Base-by-base conservation (phyloP, 352 stramenopile genomes). In the Aphanomyces euteiches region DNA sequence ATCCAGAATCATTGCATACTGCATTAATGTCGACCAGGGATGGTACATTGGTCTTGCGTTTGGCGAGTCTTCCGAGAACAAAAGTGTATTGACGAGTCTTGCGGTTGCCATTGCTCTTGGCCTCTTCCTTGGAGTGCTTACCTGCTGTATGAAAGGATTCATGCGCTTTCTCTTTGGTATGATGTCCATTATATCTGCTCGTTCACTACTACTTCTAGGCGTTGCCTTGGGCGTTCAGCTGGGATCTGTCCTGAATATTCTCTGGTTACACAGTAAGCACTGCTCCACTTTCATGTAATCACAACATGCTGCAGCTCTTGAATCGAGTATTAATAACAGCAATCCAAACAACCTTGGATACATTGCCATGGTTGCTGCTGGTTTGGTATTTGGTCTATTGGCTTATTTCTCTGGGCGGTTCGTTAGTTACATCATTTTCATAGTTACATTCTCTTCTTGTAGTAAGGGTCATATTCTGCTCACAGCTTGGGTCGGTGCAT, bases 131-230 rank as follows among this genome's bases (percentile, higher is more conserved):
- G 45, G 21, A 15, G 38, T 70, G 47, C 7, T 70, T 36, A 63
- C 64, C 0, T 54, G 28, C 28, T 37, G 53, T 6, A 47, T 70
- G 36, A 63, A 70, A 19, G 39, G 36, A 5, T 7, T 70, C 10
- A 56, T 63, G 34, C 47, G 53, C 5, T 70, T 70, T 19, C 64
- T 70, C 54, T 70, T 70, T 70, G 64, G 64, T 70, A n/a, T 7
- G 36, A 50, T 50, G 43, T 37, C 61, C 19, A 15, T 10, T 41
- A 4, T 34, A 12, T 67, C 19, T 0, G 36, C 50, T 58, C 45
- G 15, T 12, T 36, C 7, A 58, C 21, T 17, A 37, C 7, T 12
- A 17, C 36, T 36, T 17, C 7, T 36, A 70, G 64, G 64, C 10
- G 47, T 53, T 5, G 64, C 64, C 19, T 43, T 70, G n/a, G 64